These are phyloP conservation scores for Lenzites betulinus DNA, from an alignment of 768 basidiomycete species.

Conservation along the genomic window DNA sequence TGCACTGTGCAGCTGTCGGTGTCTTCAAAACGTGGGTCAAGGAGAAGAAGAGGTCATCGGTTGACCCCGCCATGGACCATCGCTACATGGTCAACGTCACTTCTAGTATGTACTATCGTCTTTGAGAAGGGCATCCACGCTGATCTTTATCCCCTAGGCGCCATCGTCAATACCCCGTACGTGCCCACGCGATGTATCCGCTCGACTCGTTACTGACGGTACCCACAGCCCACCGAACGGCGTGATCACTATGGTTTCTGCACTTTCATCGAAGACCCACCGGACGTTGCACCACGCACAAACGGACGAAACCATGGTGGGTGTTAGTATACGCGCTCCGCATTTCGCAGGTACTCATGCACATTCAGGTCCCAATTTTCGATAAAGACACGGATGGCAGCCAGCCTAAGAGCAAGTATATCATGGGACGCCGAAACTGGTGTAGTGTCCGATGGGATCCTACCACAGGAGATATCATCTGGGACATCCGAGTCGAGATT, in stretches of 20 bases:
- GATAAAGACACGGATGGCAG: constrained; percentile 73
- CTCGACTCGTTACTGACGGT: neutral
- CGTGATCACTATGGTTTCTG: constrained; percentile 80
- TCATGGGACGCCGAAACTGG: constrained; percentile 92
- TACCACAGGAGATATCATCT: constrained; percentile 64
- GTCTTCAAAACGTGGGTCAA: constrained; percentile 66
- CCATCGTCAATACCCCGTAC: constrained; percentile 96
- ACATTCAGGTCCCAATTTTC: constrained; percentile 72
- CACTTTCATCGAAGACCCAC: constrained; percentile 79
- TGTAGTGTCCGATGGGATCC: constrained; percentile 66
- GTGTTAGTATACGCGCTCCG: neutral
- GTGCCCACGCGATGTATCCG: constrained; percentile 29
- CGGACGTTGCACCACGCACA: constrained; percentile 78
- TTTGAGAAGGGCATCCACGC: neutral
- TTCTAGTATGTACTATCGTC: constrained; percentile 50
- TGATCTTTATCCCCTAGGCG: constrained; percentile 44
- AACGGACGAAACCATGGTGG: constrained; percentile 91
- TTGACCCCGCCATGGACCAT: constrained; percentile 61
- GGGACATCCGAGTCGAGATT: constrained; percentile 86
- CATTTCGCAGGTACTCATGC: neutral
- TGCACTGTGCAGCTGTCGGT: constrained; percentile 88
- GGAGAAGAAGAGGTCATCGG: constrained; percentile 46
- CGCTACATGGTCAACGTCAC: constrained; percentile 92
- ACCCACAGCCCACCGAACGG: constrained; percentile 55
- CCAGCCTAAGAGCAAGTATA: constrained; percentile 71